Base-by-base conservation (phyloP, 2,329 filamentous ascomycete species). In the Aureobasidium sp. region DNA sequence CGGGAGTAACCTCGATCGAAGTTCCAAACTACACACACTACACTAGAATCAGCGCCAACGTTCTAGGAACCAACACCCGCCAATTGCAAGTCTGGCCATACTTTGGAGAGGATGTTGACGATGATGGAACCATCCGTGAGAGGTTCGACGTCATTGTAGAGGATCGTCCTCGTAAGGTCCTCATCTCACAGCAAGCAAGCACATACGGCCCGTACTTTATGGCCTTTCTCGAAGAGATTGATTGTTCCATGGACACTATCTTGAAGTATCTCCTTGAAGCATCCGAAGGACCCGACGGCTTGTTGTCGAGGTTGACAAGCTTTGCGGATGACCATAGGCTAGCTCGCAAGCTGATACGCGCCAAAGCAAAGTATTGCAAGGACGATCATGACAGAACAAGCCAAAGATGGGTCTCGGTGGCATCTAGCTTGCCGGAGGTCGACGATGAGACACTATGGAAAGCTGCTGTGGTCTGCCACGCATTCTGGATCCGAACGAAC, bases 21-120 rank as follows among this genome's bases (percentile, higher is more conserved):
- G 71, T 76, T 23, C 76, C 76, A 2, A 62, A 61, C 10, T 78
- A 75, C 64, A 71, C 69, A 2, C 73, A 76, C 60, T 77, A 75
- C 61, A 71, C 75, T n/a, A 71, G 67, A 40, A 66, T 78, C 45
- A 71, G 69, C 51, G 64, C 71, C 40, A 78, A 74, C 59, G 66
- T 78, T 3, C 70, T 78, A 0, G 70, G 73, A 4, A 69, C 72
- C 15, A 78, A 78, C 54, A 69, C 72, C 33, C 71, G 66, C 1
- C 74, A 69, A 25, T 60, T 78, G n/a, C 69, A 74, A n/a, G 70
- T 71, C 23, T 74, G 71, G 67, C 73, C 73, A 2, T 74, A 74
- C 61, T 74, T 75, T 59, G 68, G 69, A 69, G 62, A 67, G 8
- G 69, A 75, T n/a, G 66, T 62, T 40, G 65, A 57, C 15, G 61